Percentiles rank a stretch among this genome's conserved stretches.
Evolutionary conservation across 495 filamentous ascomycete species (phyloP).

Genomic region (Lentithecium fluviatile): DNA sequence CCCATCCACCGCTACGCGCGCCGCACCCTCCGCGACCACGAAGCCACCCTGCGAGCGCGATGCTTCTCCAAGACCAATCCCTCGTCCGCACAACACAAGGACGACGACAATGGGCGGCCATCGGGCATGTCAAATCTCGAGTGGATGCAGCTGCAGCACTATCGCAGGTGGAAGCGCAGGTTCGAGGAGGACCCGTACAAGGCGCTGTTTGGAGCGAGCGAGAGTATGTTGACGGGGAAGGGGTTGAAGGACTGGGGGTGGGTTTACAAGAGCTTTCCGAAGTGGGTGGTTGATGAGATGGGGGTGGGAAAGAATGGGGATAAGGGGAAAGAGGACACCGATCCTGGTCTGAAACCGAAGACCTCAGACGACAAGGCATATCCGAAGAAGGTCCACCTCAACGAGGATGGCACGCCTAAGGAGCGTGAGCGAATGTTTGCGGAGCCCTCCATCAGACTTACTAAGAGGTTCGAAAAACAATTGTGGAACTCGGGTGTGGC

Average conservation of each 20-base stretch:
- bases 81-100: constrained; percentile 8
- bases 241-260: constrained; percentile 14
- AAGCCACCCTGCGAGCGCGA: constrained; percentile 12
- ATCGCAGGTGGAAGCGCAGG: constrained; percentile 9
- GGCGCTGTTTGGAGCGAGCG: constrained; percentile 15
- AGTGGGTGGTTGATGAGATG: constrained; percentile 8
- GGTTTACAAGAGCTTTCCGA: constrained; percentile 3
- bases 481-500: constrained; percentile 1
- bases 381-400: not conserved
- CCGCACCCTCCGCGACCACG: constrained; percentile 4
- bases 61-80: constrained; percentile 22
- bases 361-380: not conserved
- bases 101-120: constrained; percentile 3
- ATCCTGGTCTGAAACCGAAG: not conserved
- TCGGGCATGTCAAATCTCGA: constrained; percentile 12
- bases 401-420: not conserved
- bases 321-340: not conserved
- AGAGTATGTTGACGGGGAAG: constrained; percentile 12
- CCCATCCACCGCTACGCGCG: constrained; percentile 10
- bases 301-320: not conserved
- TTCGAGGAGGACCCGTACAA: constrained; percentile 17
- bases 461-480: not conserved
- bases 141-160: constrained; percentile 12
- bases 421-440: not conserved
- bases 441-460: not conserved